Evolutionary conservation across 2,329 filamentous ascomycete genomes (phyloP).

Genomic region (Diaporthe citriasiana): DNA sequence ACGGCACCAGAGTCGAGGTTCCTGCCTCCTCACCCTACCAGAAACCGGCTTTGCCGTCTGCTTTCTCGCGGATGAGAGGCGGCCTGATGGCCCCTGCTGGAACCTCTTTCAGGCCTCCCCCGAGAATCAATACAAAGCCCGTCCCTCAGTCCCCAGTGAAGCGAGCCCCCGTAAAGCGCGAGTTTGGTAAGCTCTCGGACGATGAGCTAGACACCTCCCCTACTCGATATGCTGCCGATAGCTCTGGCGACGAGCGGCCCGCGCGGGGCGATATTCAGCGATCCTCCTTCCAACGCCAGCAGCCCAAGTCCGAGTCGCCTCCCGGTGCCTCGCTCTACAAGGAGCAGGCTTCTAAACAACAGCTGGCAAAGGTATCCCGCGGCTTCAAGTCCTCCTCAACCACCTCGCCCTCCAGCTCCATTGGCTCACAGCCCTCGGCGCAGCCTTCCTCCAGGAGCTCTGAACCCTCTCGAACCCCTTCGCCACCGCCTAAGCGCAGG

Average conservation of each 20-base stretch:
- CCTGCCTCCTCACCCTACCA: slow-evolving; percentile 87
- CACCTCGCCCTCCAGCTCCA: slow-evolving; percentile 28
- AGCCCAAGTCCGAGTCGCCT: slow-evolving; percentile 53
- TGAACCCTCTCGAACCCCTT: slow-evolving; percentile 35
- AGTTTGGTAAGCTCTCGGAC: slow-evolving; percentile 51
- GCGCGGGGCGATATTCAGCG: slow-evolving; percentile 74
- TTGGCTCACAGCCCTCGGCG: slow-evolving; percentile 32
- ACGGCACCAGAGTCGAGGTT: slow-evolving; percentile 75
- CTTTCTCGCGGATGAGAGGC: slow-evolving; percentile 39
- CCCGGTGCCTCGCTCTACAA: slow-evolving; percentile 43
- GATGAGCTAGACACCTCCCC: slow-evolving; percentile 50
- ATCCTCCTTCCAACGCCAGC: slow-evolving; percentile 64
- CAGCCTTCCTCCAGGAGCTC: slow-evolving; percentile 33
- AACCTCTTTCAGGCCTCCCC: slow-evolving; percentile 72
- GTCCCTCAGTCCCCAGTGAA: slow-evolving; percentile 38
- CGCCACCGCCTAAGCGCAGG: slow-evolving; percentile 38
- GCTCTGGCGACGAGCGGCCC: slow-evolving; percentile 69
- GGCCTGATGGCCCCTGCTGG: slow-evolving; percentile 78
- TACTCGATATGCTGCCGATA: slow-evolving; percentile 64
- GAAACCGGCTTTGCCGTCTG: slow-evolving; percentile 43
- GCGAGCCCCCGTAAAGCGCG: slow-evolving; percentile 37
- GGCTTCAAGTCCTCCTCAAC: slow-evolving; percentile 10
- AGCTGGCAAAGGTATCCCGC: slow-evolving; percentile 40
- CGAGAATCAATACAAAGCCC: slow-evolving; percentile 44
- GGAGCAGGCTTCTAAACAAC: slow-evolving; percentile 36